Evolutionary conservation across 78 protist genomes (phyloP), one percentile per base, ranked within the genome.

Genomic region (Protostelium mycophagum): DNA sequence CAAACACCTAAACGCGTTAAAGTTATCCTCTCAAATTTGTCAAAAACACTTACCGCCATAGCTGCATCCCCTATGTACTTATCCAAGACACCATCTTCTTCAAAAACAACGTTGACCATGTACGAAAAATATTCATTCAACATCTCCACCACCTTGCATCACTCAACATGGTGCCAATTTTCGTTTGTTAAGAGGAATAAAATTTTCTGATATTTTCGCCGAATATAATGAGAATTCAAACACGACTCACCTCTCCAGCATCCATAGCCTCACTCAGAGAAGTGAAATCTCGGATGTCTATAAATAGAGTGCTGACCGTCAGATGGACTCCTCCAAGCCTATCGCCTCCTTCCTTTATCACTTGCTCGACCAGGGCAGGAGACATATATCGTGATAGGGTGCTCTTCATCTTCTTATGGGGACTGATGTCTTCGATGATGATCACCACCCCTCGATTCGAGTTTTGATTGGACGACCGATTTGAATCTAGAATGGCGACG

Each of bases 31-130:
- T n/a, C n/a, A n/a, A n/a, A n/a, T n/a, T n/a, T n/a, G n/a, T n/a
- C n/a, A n/a, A n/a, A n/a, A n/a, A n/a, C n/a, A n/a, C n/a, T n/a
- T n/a, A n/a, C 37, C 5, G 63, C 86, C 86, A 85, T 93, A n/a
- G 89, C 89, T 1, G 95, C 92, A 85, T 93, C 95, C 51, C 95
- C 95, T 83, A 93, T 93, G 28, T 89, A 93, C 36, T 93, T 93
- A 28, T 93, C 95, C 28, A 93, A 89, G 34, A 93, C 88, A 34
- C 95, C 95, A 35, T 91, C 95, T 1, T 37, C 34, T 28, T 93
- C 93, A 25, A 91, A 90, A 37, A 93, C 86, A 0, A 91, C 91
- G 36, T 90, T 90, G 31, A 93, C 83, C 1, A 91, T 91, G 89
- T 89, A 93, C 1, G 95, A 90, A n/a, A 90, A 85, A 63, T 93